phyloP scores from a whole-genome alignment of 306 rosid species.

The Prinsepia uniflora region DNA sequence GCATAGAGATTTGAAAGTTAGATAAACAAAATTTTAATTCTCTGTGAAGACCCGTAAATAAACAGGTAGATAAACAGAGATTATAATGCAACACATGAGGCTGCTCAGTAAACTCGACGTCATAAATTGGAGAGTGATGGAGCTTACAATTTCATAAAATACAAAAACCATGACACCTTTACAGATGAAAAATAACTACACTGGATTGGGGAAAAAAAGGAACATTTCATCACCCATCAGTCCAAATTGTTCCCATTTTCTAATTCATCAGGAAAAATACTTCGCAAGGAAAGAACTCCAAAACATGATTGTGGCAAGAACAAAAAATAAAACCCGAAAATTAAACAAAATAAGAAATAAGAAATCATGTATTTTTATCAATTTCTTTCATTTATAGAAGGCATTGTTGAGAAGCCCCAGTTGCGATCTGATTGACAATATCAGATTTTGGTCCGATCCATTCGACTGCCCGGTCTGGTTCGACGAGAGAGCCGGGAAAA shows the following conservation, averaged over 20 bases:
- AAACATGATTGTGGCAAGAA: neutral
- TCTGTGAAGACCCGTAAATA: neutral
- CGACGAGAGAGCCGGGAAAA: conserved; percentile 19
- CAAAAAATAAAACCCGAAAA: neutral
- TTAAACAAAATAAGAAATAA: neutral
- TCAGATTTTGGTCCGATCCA: conserved; percentile 29
- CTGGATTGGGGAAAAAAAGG: neutral
- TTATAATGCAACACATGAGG: neutral
- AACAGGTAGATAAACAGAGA: neutral
- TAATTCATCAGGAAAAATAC: conserved; percentile 8
- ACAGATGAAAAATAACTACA: neutral
- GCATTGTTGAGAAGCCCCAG: conserved; percentile 27
- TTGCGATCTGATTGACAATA: conserved; percentile 39
- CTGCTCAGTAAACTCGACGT: neutral
- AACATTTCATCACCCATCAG: neutral
- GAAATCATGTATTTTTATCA: neutral
- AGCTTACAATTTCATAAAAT: neutral
- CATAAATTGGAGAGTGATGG: neutral
- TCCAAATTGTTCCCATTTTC: neutral
- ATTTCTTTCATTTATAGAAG: neutral
- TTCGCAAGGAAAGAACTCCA: neutral
- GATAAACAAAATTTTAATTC: neutral
- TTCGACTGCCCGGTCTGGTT: conserved; percentile 27
- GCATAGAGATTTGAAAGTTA: neutral
- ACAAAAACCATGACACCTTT: neutral